These are phyloP conservation scores for Monosporascus ibericus DNA, from an alignment of 2,329 filamentous ascomycete species.

Conservation along the genomic window DNA sequence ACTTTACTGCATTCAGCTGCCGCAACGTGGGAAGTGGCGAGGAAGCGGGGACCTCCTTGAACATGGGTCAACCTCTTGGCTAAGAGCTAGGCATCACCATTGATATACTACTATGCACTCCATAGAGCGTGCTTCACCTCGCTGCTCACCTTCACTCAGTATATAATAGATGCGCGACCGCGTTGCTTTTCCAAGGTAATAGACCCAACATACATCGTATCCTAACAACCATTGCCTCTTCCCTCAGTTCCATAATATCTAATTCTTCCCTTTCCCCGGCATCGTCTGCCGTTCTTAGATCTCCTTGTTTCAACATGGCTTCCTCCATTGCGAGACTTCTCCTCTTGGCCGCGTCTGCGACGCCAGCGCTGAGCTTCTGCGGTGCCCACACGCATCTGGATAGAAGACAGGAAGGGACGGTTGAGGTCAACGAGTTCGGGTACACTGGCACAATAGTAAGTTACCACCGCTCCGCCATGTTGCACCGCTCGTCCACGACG, in stretches of 20 bases:
- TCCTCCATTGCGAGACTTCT: conserved; percentile 11
- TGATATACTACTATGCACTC: too few species aligned
- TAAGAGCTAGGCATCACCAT: too few species aligned
- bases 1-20: background rate
- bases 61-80: too few species aligned
- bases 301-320: conserved; percentile 9
- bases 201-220: background rate
- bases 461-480: background rate
- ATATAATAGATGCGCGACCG: too few species aligned
- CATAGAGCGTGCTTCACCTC: too few species aligned
- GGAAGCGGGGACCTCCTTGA: too few species aligned
- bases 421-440: conserved; percentile 28
- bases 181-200: background rate
- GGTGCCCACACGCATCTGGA: conserved; percentile 24
- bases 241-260: background rate
- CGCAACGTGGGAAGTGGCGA: background rate
- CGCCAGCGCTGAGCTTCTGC: conserved; percentile 22
- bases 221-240: background rate
- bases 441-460: conserved; percentile 16
- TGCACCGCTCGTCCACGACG: background rate
- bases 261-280: background rate
- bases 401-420: conserved; percentile 22
- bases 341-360: conserved; percentile 19
- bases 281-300: background rate
- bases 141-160: too few species aligned